Evolutionary conservation across 1,284 basidiomycete species (phyloP).

Genomic region (Rhizoctonia solani): DNA sequence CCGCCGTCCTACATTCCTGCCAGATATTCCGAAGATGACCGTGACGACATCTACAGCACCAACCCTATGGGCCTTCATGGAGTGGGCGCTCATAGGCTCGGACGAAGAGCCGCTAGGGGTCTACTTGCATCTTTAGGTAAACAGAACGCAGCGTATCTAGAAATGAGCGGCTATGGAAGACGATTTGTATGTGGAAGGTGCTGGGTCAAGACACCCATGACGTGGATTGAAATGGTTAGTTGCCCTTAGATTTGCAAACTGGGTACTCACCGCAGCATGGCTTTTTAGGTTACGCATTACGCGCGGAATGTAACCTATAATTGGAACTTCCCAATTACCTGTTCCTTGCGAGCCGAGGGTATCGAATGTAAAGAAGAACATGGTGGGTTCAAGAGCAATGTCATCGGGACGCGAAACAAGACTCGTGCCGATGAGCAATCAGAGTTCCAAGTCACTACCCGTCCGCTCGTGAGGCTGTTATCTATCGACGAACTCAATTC

Average conservation of each 20-base stretch:
- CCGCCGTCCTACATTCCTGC: neutral
- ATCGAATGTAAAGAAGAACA: neutral
- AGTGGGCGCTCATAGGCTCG: neutral
- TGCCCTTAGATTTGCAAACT: neutral
- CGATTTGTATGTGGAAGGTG: constrained; percentile 26
- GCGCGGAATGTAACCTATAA: neutral
- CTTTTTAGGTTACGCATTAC: neutral
- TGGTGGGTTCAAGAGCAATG: neutral
- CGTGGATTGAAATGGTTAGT: constrained; percentile 28
- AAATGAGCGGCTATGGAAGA: constrained; percentile 22
- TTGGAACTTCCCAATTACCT: neutral
- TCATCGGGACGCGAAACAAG: neutral
- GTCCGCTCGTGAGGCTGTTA: constrained; percentile 8
- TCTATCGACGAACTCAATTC: constrained; percentile 6
- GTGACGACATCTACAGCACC: neutral
- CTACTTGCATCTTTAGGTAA: constrained; percentile 7
- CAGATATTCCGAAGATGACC: neutral
- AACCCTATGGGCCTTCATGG: neutral
- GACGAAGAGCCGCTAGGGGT: constrained; percentile 1
- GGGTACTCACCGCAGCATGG: no score
- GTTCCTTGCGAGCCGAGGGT: neutral
- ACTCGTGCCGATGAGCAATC: neutral
- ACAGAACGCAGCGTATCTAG: constrained; percentile 21
- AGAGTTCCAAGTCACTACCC: neutral
- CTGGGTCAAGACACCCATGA: constrained; percentile 25